These are phyloP conservation scores for Olyra latifolia DNA, from an alignment of 176 grass and related monocot genomes.

Conservation along the genomic window DNA sequence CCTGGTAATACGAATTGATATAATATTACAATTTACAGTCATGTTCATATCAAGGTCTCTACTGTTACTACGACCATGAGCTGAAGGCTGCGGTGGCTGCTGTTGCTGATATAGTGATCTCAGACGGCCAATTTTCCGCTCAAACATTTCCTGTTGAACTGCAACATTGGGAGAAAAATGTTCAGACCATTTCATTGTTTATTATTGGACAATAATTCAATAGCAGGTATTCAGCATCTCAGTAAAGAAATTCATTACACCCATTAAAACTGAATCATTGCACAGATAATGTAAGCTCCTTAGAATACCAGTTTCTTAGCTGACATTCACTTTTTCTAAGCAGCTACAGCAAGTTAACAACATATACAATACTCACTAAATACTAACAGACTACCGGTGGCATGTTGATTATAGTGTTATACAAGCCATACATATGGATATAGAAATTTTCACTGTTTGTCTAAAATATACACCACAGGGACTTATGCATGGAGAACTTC, in stretches of 20 bases:
- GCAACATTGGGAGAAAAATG: constrained; percentile 42
- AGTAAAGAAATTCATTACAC: constrained; percentile 10
- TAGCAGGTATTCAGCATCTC: constrained; percentile 14
- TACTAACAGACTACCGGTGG: too few relatives aligned
- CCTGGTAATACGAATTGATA: too few relatives aligned
- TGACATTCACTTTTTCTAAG: constrained; percentile 12
- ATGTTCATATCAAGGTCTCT: constrained; percentile 90
- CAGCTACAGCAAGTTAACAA: too few relatives aligned
- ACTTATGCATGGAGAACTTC: not conserved
- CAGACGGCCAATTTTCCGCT: constrained; percentile 76
- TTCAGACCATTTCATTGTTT: constrained; percentile 9
- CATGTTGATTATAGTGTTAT: too few relatives aligned
- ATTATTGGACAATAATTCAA: not conserved
- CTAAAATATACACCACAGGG: not conserved
- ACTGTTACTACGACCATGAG: constrained; percentile 67
- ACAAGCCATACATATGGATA: constrained; percentile 3
- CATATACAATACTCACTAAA: too few relatives aligned
- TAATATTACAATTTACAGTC: too few relatives aligned
- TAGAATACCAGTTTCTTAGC: not conserved
- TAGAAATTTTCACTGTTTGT: not conserved
- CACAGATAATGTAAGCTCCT: constrained; percentile 5
- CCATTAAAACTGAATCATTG: not conserved
- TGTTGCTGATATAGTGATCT: constrained; percentile 77
- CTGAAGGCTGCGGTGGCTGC: constrained; percentile 44
- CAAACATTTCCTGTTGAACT: constrained; percentile 99